Evolutionary conservation across 2,329 filamentous ascomycete species (phyloP).

Genomic region (Pseudogymnoascus sp.): DNA sequence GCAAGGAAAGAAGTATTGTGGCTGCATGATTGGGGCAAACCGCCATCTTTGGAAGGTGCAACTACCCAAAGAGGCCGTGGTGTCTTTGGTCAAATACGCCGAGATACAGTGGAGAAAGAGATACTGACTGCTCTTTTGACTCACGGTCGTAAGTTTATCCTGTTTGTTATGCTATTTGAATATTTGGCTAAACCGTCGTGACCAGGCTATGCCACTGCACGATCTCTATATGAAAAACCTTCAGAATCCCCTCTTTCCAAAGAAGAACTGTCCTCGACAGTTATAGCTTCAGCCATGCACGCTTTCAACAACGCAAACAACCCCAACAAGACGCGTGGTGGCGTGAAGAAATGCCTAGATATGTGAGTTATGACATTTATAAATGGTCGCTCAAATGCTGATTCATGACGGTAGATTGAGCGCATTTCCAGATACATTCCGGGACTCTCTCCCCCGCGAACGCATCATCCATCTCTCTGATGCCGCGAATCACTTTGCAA

Average conservation of each 20-base stretch:
- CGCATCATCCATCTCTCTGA: constrained; percentile 56
- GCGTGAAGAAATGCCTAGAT: constrained; percentile 68
- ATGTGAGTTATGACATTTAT: constrained; percentile 43
- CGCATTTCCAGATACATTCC: constrained; percentile 52
- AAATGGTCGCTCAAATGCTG: neutral
- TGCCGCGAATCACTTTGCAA: constrained; percentile 66
- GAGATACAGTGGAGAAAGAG: constrained; percentile 58
- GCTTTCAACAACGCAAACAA: constrained; percentile 78
- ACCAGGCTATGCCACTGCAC: constrained; percentile 53
- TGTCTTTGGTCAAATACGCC: constrained; percentile 48
- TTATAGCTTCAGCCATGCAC: constrained; percentile 56
- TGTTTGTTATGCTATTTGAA: neutral
- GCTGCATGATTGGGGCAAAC: constrained; percentile 63
- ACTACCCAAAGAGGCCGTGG: constrained; percentile 37
- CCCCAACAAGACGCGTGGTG: constrained; percentile 66
- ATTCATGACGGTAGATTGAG: constrained; percentile 40
- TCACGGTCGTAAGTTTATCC: constrained; percentile 44
- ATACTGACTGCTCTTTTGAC: constrained; percentile 60
- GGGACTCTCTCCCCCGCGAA: constrained; percentile 41
- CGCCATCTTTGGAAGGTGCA: constrained; percentile 32
- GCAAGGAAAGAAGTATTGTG: constrained; percentile 60
- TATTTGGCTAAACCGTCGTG: neutral
- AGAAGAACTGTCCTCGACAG: constrained; percentile 47
- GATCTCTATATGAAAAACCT: constrained; percentile 50
- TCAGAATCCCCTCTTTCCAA: constrained; percentile 40